A percentile compares a stretch with the other conserved stretches of the same genome.
These are phyloP conservation scores for Neurospora sp. DNA, from an alignment of 495 filamentous ascomycete genomes.

Conservation along the genomic window DNA sequence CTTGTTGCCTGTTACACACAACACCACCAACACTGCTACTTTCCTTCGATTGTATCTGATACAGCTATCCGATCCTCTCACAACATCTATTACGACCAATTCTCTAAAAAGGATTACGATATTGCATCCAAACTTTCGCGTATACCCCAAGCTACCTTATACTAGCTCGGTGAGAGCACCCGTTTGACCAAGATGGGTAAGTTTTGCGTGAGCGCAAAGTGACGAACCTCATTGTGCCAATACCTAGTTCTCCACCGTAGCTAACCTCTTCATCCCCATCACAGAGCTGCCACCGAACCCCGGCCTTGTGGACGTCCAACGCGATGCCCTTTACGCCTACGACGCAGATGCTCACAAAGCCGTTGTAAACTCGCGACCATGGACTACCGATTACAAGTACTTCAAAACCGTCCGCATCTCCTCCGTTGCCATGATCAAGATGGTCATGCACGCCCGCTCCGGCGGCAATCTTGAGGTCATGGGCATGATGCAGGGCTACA, in stretches of 20 bases:
- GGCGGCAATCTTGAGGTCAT: slow-evolving; percentile 91
- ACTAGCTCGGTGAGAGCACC: not conserved
- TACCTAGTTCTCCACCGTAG: not conserved
- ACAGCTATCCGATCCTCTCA: not conserved
- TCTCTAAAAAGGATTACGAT: not conserved
- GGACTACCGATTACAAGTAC: slow-evolving; percentile 73
- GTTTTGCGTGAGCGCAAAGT: not conserved
- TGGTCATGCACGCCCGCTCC: slow-evolving; percentile 97
- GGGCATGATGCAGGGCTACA: slow-evolving; percentile 97
- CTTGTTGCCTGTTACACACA: not conserved
- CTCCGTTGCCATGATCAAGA: slow-evolving; percentile 89
- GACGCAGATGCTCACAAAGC: slow-evolving; percentile 53
- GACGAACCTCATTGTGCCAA: not conserved
- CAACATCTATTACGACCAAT: not conserved
- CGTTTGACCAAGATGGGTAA: not conserved
- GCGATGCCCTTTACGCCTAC: slow-evolving; percentile 88
- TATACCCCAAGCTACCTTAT: not conserved
- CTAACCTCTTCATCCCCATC: not conserved
- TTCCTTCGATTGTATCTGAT: not conserved
- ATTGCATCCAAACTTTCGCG: not conserved
- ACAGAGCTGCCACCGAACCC: slow-evolving; percentile 53
- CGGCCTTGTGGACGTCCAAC: slow-evolving; percentile 69
- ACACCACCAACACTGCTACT: not conserved
- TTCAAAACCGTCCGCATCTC: slow-evolving; percentile 93
- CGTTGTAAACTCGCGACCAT: slow-evolving; percentile 53